Base-by-base conservation (phyloP, 2,329 filamentous ascomycete species). In the Ciborinia camelliae region DNA sequence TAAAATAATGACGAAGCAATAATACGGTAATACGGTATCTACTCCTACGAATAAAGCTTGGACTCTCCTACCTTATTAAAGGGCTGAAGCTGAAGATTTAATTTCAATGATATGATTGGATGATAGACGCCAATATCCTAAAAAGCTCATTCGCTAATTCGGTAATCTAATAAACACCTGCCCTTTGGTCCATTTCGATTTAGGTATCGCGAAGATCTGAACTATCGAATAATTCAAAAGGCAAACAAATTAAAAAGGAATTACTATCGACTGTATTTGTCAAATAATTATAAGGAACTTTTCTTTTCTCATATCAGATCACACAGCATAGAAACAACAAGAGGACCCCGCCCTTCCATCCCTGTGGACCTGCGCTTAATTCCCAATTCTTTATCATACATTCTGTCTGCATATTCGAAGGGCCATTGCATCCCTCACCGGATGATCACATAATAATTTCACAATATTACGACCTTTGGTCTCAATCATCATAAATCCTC, bases 361-460 rank as follows among this genome's bases (percentile, higher is more conserved):
- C n/a, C n/a, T n/a, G n/a, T n/a, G n/a, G 8, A 47, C 23, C n/a
- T 47, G n/a, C 9, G 45, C 50, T 53, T 53, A 9, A 9, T 30
- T 32, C 32, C 8, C 28, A 20, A 52, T 37, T 39, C 45, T 37
- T 61, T 30, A 51, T 41, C 45, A 52, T 28, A n/a, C n/a, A 52
- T 61, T 52, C 55, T 47, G 41, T 47, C 35, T 58, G 41, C 55
- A 58, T 47, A 35, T 37, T 58, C 55, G 7, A 35, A 37, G 55
- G 59, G 12, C 30, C 39, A 43, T 54, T 53, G 59, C 57, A 62
- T 55, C 52, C 48, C 6, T 43, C 32, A 35, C 30, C 66, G 65
- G 66, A 73, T 72, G 70, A 70, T 58, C 64, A 68, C 68, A 67
- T 68, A 69, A 67, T 48, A 69, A 67, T 48, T 68, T 61, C 48